phyloP scores from a whole-genome alignment of 1,139 yeast species.

The Hyphopichia burtonii region DNA sequence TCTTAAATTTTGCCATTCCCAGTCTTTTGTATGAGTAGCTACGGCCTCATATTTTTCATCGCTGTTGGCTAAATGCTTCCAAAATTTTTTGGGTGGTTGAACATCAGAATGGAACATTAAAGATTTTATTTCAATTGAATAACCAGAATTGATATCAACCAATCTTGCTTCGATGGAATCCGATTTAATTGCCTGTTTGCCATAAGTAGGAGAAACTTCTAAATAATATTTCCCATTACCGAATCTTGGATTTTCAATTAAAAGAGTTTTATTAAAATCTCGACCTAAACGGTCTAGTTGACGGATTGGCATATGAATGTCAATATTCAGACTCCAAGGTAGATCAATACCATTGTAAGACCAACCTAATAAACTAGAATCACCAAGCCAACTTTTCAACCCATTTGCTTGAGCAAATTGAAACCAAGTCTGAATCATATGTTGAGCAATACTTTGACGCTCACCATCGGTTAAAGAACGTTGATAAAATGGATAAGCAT shows the following conservation, averaged over 20 bases:
- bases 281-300: slow-evolving; percentile 54
- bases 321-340: slow-evolving; percentile 75
- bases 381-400: slow-evolving; percentile 60
- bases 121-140: slow-evolving; percentile 61
- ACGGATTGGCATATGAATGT: slow-evolving; percentile 64
- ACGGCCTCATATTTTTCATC: slow-evolving; percentile 13
- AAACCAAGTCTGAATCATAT: slow-evolving; percentile 56
- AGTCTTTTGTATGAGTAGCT: slow-evolving; percentile 37
- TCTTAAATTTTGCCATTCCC: slow-evolving; percentile 50
- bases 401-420: slow-evolving; percentile 53
- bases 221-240: slow-evolving; percentile 59
- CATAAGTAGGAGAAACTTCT: slow-evolving; percentile 51
- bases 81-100: slow-evolving; percentile 18
- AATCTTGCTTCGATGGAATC: slow-evolving; percentile 63
- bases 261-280: slow-evolving; percentile 46
- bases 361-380: slow-evolving; percentile 70
- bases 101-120: slow-evolving; percentile 33
- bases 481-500: slow-evolving; percentile 47
- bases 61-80: slow-evolving; percentile 10
- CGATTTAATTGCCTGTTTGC: slow-evolving; percentile 41
- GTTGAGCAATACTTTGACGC: slow-evolving; percentile 48
- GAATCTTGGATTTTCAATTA: slow-evolving; percentile 61
- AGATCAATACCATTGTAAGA: slow-evolving; percentile 63
- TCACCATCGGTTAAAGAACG: slow-evolving; percentile 39
- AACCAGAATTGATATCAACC: slow-evolving; percentile 55